Evolutionary conservation across 805 yeast species (phyloP), one percentile per base, ranked within the genome.

Genomic region (Wickerhamiella spandovensis): DNA sequence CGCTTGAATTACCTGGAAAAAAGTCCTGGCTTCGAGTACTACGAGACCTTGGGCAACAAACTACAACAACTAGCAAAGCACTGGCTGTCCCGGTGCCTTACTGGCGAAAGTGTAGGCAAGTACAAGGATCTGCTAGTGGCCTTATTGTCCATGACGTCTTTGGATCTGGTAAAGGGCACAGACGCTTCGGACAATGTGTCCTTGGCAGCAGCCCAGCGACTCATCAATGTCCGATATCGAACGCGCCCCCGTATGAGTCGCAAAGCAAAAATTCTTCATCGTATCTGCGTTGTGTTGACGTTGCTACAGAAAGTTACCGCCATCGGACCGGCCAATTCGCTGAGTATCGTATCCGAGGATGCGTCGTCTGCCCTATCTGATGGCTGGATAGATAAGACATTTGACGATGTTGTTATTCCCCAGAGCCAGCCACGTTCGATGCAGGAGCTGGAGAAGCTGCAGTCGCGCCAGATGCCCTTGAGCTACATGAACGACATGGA

Each of bases 121-220:
- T 86, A 87, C 64, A 86, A 87, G 61, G 95, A 86, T 61, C 84
- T 85, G 4, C 64, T 87, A 24, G 83, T 86, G 47, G 92, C 95
- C 0, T 80, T 84, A 21, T 72, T 87, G 63, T 81, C 92, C 2
- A 84, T 86, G 95, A 85, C 82, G 46, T 80, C 89, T 6, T 84
- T 87, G 48, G 95, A 87, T 66, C 81, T 85, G 48, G 89, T 85
- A 15, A 83, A 94, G 86, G 95, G 95, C 2, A 79, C 90, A 0
- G 84, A 84, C 89, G 81, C 83, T 50, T 92, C 84, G 56, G 85
- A 95, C 60, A 79, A 78, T 54, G 74, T 79, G 51, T 85, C 85
- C 66, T 70, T 87, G 49, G 76, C 78, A 49, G 78, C 87, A 58
- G 84, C 95, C 67, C 90, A 85, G 54, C 76, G 75, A 50, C 81